Evolutionary conservation across 139 green algal species (phyloP).

Genomic region (Trebouxia sp.): DNA sequence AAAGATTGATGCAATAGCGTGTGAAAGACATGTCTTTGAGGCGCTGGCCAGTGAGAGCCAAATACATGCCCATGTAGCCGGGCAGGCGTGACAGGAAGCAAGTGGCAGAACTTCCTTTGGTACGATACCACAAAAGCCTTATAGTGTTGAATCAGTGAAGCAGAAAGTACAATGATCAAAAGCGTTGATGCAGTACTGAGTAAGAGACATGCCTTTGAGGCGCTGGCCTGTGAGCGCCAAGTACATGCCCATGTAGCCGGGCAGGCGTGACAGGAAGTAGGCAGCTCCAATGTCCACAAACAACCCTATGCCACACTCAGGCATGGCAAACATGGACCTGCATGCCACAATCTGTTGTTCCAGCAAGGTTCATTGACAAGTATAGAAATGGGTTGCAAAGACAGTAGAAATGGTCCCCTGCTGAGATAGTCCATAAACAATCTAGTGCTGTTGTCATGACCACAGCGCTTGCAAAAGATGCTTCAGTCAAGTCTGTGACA

Average conservation of each 20-base stretch:
- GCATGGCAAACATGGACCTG: conserved; percentile 96
- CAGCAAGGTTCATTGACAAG: no score
- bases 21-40: no score
- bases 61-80: conserved; percentile 69
- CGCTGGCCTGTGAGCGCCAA: conserved; percentile 81
- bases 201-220: conserved; percentile 58
- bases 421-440: no score
- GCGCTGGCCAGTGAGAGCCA: conserved; percentile 80
- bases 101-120: conserved; percentile 1
- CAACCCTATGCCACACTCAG: conserved; percentile 95
- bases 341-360: not conserved
- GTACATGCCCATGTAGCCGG: conserved; percentile 69
- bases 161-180: not conserved
- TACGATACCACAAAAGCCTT: not conserved
- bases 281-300: conserved; percentile 92
- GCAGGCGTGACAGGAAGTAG: conserved; percentile 77
- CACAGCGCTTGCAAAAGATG: no score
- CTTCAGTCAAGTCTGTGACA: no score
- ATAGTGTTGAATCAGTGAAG: not conserved
- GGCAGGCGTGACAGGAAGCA: conserved; percentile 78
- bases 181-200: not conserved
- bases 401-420: no score
- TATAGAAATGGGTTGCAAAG: no score
- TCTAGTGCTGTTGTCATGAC: not conserved
- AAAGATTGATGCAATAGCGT: no score